These are phyloP conservation scores for Metschnikowia chrysomelidarum DNA, from an alignment of 805 yeast species.

Conservation along the genomic window DNA sequence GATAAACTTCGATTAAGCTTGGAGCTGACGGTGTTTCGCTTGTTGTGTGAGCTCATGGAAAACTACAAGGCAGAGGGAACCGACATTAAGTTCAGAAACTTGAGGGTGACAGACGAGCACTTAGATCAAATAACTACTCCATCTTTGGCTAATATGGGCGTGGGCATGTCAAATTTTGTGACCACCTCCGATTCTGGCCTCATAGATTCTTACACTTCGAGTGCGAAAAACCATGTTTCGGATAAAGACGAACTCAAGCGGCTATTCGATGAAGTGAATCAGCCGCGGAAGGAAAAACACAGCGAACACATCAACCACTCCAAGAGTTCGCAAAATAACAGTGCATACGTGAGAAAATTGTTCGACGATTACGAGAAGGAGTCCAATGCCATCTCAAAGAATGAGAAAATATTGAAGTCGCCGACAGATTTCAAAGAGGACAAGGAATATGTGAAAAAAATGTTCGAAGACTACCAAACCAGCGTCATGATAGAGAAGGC, in stretches of 20 bases:
- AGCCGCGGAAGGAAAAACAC: background rate
- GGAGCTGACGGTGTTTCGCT: constrained; percentile 31
- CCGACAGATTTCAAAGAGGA: constrained; percentile 19
- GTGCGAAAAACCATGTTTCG: background rate
- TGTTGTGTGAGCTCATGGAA: constrained; percentile 43
- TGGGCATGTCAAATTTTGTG: constrained; percentile 56
- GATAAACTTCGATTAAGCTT: constrained; percentile 27
- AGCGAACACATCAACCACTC: constrained; percentile 1
- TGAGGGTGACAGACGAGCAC: constrained; percentile 19
- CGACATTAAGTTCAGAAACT: constrained; percentile 22
- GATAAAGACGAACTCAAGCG: constrained; percentile 12
- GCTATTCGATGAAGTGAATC: constrained; percentile 17
- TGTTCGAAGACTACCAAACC: constrained; percentile 22
- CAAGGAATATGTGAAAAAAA: constrained; percentile 27
- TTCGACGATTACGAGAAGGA: constrained; percentile 22
- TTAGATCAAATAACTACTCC: constrained; percentile 24
- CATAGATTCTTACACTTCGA: constrained; percentile 29
- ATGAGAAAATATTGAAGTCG: constrained; percentile 1
- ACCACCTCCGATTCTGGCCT: constrained; percentile 34
- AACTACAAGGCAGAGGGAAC: constrained; percentile 19
- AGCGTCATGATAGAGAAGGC: constrained; percentile 11
- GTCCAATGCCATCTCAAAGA: background rate
- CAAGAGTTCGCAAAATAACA: constrained; percentile 8
- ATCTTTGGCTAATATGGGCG: constrained; percentile 50
- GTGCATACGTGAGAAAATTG: constrained; percentile 18